Evolutionary conservation across 192 early-diverging fungal species (phyloP).

Genomic region (Rhizoclosmatium sp.): DNA sequence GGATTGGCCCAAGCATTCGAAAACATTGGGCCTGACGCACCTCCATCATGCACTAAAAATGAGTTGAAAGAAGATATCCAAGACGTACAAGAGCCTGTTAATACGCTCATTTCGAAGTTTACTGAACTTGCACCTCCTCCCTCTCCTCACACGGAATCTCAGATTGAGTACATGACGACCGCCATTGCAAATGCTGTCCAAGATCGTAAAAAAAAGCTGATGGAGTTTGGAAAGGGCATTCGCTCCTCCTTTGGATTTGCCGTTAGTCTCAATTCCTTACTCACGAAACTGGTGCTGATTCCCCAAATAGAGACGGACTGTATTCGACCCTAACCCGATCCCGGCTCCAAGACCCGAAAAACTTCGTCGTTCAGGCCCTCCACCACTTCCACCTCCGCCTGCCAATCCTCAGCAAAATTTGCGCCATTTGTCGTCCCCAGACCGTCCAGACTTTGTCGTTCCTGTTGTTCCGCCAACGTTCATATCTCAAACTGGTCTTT

Average conservation of each 20-base stretch:
- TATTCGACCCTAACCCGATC: conserved; percentile 10
- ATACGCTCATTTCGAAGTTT: neutral
- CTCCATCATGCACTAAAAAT: neutral
- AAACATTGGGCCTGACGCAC: neutral
- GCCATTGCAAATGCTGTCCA: conserved; percentile 1
- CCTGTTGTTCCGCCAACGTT: conserved; percentile 28
- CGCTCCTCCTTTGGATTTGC: conserved; percentile 20
- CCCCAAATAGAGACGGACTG: conserved; percentile 1
- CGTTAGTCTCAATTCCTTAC: neutral
- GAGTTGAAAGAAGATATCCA: conserved; percentile 1
- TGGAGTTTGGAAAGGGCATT: conserved; percentile 24
- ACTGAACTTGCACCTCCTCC: no score
- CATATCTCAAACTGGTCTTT: conserved; percentile 33
- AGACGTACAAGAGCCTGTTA: neutral
- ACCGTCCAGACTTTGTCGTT: conserved; percentile 41
- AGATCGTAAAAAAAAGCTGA: conserved; percentile 1
- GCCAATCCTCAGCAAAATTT: conserved; percentile 30
- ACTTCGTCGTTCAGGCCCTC: neutral
- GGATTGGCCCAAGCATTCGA: neutral
- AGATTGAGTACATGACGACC: neutral
- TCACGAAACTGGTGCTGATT: neutral
- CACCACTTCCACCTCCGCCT: conserved; percentile 24
- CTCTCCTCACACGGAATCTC: no score
- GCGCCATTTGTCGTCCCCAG: neutral
- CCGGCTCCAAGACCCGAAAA: neutral